Evolutionary conservation across 164 flowering plant genomes (phyloP), one percentile per base, ranked within the genome.

Genomic region (Sedum album): DNA sequence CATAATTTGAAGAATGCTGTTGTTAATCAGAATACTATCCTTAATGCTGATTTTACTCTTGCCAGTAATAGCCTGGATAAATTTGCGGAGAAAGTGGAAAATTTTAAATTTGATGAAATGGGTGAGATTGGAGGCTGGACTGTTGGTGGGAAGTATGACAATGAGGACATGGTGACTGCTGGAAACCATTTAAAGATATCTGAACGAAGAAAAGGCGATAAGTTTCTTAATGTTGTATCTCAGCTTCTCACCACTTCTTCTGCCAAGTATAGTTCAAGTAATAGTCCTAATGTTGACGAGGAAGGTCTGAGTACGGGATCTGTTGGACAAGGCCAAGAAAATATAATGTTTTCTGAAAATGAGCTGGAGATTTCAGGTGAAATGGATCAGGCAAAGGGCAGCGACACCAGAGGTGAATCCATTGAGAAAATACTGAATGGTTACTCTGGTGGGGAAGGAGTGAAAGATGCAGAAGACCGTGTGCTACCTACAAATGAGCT

Each of bases 21-120:
- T 30, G 70, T 71, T 46, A 74, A 76, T 20, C 79, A 76, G 70
- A 81, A 79, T 49, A 74, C 46, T 49, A 61, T 68, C 73, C 77
- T 88, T 33, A 78, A 68, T 66, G 64, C 73, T 6, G 78, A 83
- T 35, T 78, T 86, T 20, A 80, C 76, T 10, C 85, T 80, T 77
- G 86, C 89, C 48, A 76, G 72, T 33, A 72, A 79, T 48, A 80
- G 73, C 55, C 75, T 83, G 31, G 77, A 82, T 68, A 76, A 82
- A 61, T 81, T 89, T 20, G 72, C 80, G 5, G 82, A 67, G 69
- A 85, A 79, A 60, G 71, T 85, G 71, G 70, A 75, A 39, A 66
- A 21, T 60, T 77, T 77, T 72, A 76, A 82, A 67, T 71, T 69
- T 20, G 82, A 76, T 35, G 83, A 79, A 21, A 82, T 73, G 38